phyloP scores from a whole-genome alignment of 441 rosid genomes.

The Populus hybrid region DNA sequence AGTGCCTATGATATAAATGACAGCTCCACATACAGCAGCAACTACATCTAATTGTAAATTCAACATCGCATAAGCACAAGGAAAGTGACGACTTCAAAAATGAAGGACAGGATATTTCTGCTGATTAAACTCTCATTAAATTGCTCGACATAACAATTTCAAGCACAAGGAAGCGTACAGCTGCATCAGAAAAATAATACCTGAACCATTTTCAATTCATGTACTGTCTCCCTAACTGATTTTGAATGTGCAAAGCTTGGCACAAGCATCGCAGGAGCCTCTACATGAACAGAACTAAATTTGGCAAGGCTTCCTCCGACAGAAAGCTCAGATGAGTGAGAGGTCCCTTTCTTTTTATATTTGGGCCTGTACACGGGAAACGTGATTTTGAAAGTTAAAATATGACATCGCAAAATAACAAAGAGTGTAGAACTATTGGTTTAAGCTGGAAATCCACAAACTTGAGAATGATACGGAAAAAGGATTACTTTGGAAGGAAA shows the following conservation, averaged over 20 bases:
- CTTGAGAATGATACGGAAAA: constrained; percentile 7
- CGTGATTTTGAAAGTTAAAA: constrained; percentile 25
- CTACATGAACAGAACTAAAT: constrained; percentile 30
- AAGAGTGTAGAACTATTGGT: background rate
- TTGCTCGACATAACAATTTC: background rate
- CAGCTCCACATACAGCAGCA: background rate
- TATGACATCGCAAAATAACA: constrained; percentile 2
- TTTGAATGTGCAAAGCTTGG: constrained; percentile 65
- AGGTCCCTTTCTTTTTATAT: constrained; percentile 49
- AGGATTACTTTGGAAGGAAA: constrained; percentile 70
- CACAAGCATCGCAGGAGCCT: constrained; percentile 64
- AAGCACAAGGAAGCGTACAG: background rate
- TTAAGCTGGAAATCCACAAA: background rate
- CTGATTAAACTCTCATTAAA: background rate
- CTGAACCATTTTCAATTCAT: constrained; percentile 86
- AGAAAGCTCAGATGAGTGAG: constrained; percentile 49
- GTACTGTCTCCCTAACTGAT: constrained; percentile 71
- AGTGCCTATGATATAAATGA: background rate
- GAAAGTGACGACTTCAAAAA: background rate
- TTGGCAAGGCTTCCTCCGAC: constrained; percentile 41
- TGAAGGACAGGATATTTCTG: background rate
- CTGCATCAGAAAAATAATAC: constrained; percentile 23
- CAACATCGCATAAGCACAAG: background rate
- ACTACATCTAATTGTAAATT: background rate
- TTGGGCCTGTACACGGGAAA: constrained; percentile 59